Evolutionary conservation across 345 rosid genomes (phyloP).

Genomic region (Ailanthus altissimus): DNA sequence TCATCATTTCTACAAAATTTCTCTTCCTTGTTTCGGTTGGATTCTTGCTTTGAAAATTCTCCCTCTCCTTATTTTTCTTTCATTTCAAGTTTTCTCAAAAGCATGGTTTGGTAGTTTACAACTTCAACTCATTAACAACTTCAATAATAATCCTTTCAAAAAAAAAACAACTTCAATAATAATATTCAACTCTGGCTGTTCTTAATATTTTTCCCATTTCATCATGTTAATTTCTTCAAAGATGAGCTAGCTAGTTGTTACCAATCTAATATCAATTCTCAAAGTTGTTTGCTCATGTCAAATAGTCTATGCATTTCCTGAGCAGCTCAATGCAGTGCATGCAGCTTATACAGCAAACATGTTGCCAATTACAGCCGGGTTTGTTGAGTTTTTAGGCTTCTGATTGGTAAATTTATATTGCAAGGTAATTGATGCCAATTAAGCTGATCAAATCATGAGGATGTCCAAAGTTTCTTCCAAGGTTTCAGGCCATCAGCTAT

Average conservation of each 20-base stretch:
- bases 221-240: no score
- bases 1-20: neutral
- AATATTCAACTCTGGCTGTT: no score
- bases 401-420: no score
- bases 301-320: no score
- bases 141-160: no score
- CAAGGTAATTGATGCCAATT: neutral
- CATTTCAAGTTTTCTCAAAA: neutral
- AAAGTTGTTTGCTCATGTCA: no score
- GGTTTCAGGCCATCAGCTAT: constrained; percentile 5
- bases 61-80: neutral
- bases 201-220: no score
- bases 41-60: constrained; percentile 9
- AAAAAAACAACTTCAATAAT: no score
- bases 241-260: no score
- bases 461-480: constrained; percentile 6
- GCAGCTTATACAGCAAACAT: neutral
- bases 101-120: neutral
- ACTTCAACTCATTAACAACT: neutral
- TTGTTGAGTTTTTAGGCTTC: neutral
- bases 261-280: no score
- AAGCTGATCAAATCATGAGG: constrained; percentile 11
- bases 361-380: neutral
- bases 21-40: neutral
- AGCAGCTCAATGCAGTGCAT: no score